Evolutionary conservation across 805 yeast genomes (phyloP).

Genomic region (Grigorovia jiainica): DNA sequence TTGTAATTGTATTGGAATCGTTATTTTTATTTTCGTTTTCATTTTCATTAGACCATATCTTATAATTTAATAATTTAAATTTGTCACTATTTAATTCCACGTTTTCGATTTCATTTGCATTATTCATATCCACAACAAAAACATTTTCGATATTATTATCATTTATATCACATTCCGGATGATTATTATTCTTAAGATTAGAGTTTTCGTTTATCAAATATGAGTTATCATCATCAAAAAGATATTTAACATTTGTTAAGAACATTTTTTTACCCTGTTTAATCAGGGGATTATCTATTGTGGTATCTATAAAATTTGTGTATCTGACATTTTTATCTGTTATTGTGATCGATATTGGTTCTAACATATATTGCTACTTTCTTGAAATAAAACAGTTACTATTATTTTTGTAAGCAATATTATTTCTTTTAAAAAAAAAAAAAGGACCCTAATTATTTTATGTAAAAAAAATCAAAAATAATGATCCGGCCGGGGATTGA

Average conservation of each 20-base stretch:
- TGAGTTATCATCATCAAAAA: conserved; percentile 23
- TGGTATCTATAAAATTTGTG: background rate
- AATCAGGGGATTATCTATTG: background rate
- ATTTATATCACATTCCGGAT: conserved; percentile 7
- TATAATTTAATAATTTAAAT: conserved; percentile 17
- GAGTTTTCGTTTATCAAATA: conserved; percentile 5
- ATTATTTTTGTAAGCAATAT: too few species aligned
- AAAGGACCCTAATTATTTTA: too few species aligned
- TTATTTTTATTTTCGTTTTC: background rate
- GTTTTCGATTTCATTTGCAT: conserved; percentile 10
- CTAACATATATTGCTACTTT: too few species aligned
- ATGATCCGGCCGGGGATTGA: conserved; percentile 33
- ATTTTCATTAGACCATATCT: background rate
- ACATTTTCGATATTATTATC: conserved; percentile 17
- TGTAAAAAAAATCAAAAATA: conserved; percentile 4
- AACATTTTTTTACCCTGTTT: conserved; percentile 9
- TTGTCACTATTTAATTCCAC: conserved; percentile 23
- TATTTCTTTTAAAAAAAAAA: too few species aligned
- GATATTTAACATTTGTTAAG: conserved; percentile 23
- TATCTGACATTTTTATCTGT: conserved; percentile 15
- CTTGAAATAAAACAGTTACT: too few species aligned
- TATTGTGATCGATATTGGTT: conserved; percentile 12
- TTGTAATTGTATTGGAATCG: too few species aligned
- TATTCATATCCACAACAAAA: conserved; percentile 17
- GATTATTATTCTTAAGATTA: background rate